These are phyloP conservation scores for Cyclotella choctawhatcheeana DNA, from an alignment of 108 stramenopile species.

Conservation along the genomic window DNA sequence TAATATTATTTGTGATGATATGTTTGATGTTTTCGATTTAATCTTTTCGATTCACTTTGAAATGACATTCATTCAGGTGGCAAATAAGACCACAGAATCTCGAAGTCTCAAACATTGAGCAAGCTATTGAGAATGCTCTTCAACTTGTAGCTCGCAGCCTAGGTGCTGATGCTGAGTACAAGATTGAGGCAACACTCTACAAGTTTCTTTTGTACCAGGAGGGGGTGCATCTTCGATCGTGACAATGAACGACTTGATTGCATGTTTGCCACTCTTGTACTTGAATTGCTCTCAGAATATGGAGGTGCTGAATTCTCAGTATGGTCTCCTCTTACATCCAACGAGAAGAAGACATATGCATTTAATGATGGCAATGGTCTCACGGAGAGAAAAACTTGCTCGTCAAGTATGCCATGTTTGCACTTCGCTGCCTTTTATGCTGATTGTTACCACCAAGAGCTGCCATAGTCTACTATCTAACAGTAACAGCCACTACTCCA, in stretches of 20 bases:
- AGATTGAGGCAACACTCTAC: constrained; percentile 43
- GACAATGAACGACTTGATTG: constrained; percentile 50
- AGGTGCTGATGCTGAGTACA: constrained; percentile 26
- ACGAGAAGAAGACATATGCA: constrained; percentile 23
- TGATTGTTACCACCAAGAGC: constrained; percentile 30
- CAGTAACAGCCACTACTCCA: constrained; percentile 18
- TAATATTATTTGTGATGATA: background rate
- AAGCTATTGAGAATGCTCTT: constrained; percentile 21
- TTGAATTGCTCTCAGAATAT: constrained; percentile 42
- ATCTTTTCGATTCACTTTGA: background rate
- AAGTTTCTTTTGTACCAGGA: constrained; percentile 53
- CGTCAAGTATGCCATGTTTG: constrained; percentile 5
- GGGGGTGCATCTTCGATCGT: constrained; percentile 44
- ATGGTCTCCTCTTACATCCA: constrained; percentile 28
- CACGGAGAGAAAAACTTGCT: constrained; percentile 15
- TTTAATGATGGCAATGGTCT: constrained; percentile 5
- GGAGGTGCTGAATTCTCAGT: constrained; percentile 20
- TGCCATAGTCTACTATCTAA: constrained; percentile 20
- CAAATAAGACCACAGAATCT: background rate
- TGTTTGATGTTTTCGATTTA: background rate
- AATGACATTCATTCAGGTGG: background rate
- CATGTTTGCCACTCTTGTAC: constrained; percentile 55
- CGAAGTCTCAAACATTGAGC: too few relatives aligned
- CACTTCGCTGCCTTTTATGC: constrained; percentile 38
- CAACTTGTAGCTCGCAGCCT: constrained; percentile 20